Evolutionary conservation across 352 stramenopile genomes (phyloP), one percentile per base, ranked within the genome.

Genomic region (Globisporangium acanthophoron): DNA sequence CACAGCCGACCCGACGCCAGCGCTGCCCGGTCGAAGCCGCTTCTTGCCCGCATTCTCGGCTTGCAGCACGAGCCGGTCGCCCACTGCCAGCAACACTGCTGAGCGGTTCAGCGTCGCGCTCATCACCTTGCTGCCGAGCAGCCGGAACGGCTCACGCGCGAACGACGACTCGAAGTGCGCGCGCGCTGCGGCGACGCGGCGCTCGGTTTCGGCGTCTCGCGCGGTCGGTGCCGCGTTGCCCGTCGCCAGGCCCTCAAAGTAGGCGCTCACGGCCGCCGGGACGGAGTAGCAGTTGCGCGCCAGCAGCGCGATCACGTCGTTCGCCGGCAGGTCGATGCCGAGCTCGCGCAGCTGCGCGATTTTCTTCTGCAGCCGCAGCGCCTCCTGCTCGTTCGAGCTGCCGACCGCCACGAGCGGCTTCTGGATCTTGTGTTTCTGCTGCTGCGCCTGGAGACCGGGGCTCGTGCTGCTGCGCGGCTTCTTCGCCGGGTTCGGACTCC

Each of bases 261-360:
- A 90, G 41, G 80, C 80, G 54, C 74, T 87, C 27, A 80, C 82
- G 5, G 82, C 82, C 18, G 72, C 77, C 8, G 68, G 71, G 16
- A 94, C 80, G 52, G 79, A 86, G 63, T 82, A 92, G 69, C 79
- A 89, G 54, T 90, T 90, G 48, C 75, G 76, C 44, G 79, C 70
- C 50, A 94, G 64, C 55, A 94, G 62, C 51, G 67, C 64, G 61
- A 74, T 62, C 54, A 88, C 59, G 13, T 85, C 67, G 9, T 78
- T 67, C 6, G 75, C 51, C 0, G 76, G 61, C n/a, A 94, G 59
- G 2, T 83, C 74, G 41, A 92, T 90, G 33, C 85, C 80, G 3
- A 94, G 62, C 43, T 92, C 85, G 24, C 73, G 76, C 52, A 94
- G 74, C 67, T 94, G 82, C 53, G 78, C 59, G 41, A 92, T 45